A percentile compares a stretch with the other conserved stretches of the same genome.
Conservation (phyloP, 331 rosid genomes). For the Arachis monticola region DNA sequence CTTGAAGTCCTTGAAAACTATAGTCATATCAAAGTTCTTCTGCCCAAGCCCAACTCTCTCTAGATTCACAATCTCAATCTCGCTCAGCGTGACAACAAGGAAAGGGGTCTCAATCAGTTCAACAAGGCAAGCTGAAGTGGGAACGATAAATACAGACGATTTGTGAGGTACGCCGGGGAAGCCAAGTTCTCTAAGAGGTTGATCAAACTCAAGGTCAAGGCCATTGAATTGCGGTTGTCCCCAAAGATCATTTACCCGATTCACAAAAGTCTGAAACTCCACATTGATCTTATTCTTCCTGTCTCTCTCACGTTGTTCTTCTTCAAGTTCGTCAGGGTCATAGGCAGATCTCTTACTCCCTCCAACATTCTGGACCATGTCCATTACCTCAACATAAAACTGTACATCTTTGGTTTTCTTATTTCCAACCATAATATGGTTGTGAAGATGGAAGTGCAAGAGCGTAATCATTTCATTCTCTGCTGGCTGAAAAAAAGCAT, state of each 20-base stretch:
- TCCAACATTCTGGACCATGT: constrained; percentile 79
- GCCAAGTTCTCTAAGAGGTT: constrained; percentile 88
- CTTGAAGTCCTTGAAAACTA: constrained; percentile 84
- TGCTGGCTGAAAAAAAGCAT: constrained; percentile 84
- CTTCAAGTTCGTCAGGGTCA: constrained; percentile 90
- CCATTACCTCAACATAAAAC: constrained; percentile 84
- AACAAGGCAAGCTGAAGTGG: constrained; percentile 82
- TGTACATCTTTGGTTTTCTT: constrained; percentile 89
- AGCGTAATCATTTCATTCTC: constrained; percentile 88
- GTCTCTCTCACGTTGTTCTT: constrained; percentile 78
- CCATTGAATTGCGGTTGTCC: constrained; percentile 70
- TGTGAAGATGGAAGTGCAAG: constrained; percentile 79
- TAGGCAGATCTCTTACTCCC: constrained; percentile 79
- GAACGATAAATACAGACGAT: constrained; percentile 80
- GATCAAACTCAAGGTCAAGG: constrained; percentile 87
- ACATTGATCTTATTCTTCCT: constrained; percentile 78
- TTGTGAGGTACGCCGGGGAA: constrained; percentile 87
- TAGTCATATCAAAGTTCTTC: constrained; percentile 83
- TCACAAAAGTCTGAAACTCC: constrained; percentile 78
- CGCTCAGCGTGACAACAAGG: constrained; percentile 76
- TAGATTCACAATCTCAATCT: constrained; percentile 83
- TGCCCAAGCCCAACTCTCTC: constrained; percentile 93
- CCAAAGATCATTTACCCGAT: constrained; percentile 78
- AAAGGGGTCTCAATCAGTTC: constrained; percentile 84
- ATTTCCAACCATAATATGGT: constrained; percentile 89